These are phyloP conservation scores for Stephanodiscus minutulus DNA, from an alignment of 108 stramenopile species.

Conservation along the genomic window DNA sequence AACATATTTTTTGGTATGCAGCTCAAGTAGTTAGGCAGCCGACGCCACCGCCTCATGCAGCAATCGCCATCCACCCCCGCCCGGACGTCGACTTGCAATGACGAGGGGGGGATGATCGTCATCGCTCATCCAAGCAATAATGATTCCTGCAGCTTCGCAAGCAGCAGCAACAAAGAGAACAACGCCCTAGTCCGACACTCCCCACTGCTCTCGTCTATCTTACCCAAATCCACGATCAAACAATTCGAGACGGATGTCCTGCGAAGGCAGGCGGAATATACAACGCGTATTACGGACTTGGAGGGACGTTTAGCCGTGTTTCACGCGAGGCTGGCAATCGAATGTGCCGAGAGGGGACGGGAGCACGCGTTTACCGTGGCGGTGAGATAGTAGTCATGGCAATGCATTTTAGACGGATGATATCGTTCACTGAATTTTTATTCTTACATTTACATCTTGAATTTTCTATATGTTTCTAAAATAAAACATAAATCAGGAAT, in stretches of 20 bases:
- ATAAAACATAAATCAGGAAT: conserved; percentile 5
- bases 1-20: too few relatives aligned
- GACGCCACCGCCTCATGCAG: background rate
- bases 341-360: conserved; percentile 36
- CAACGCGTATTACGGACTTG: conserved; percentile 36
- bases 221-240: conserved; percentile 24
- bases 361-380: conserved; percentile 38
- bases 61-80: background rate
- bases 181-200: background rate
- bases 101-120: background rate
- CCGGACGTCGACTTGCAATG: background rate
- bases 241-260: conserved; percentile 37
- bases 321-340: conserved; percentile 37
- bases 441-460: background rate
- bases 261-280: conserved; percentile 41
- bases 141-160: background rate
- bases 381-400: too few relatives aligned
- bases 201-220: conserved; percentile 6
- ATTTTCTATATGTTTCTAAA: background rate
- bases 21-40: too few relatives aligned
- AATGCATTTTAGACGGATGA: too few relatives aligned
- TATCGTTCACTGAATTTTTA: background rate
- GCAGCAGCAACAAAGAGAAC: conserved; percentile 1
- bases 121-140: background rate
- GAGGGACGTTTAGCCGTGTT: conserved; percentile 40